phyloP scores from a whole-genome alignment of 257 asterid species.

The Lycium barbarum region DNA sequence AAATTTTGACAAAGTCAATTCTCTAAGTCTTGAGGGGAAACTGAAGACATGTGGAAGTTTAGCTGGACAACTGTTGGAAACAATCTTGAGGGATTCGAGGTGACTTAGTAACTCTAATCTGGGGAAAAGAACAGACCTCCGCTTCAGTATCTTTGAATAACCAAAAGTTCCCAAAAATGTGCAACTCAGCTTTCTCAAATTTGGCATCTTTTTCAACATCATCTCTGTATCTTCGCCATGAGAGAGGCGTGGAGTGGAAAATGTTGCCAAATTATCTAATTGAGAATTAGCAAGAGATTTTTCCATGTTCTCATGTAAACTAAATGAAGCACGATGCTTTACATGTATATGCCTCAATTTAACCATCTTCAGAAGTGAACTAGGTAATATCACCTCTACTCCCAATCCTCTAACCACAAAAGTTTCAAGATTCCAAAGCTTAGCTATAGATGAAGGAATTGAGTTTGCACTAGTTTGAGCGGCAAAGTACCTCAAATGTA shows the following conservation, averaged over 20 bases:
- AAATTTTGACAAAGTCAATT: background rate
- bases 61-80: background rate
- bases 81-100: constrained; percentile 6
- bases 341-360: background rate
- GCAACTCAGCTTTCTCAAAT: background rate
- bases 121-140: background rate
- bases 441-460: background rate
- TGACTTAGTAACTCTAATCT: background rate
- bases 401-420: background rate
- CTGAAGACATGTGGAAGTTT: background rate
- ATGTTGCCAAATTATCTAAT: background rate
- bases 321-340: background rate
- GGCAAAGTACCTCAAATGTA: constrained; percentile 24
- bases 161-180: background rate
- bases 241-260: background rate
- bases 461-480: background rate
- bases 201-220: background rate
- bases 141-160: background rate
- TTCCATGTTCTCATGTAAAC: background rate
- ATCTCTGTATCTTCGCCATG: background rate
- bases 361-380: background rate
- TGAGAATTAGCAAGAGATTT: background rate
- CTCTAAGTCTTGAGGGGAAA: background rate
- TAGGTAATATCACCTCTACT: background rate
- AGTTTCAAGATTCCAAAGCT: constrained; percentile 12